Evolutionary conservation across 75 land plant genomes (phyloP).

Genomic region (Cunninghamia lanceolata): DNA sequence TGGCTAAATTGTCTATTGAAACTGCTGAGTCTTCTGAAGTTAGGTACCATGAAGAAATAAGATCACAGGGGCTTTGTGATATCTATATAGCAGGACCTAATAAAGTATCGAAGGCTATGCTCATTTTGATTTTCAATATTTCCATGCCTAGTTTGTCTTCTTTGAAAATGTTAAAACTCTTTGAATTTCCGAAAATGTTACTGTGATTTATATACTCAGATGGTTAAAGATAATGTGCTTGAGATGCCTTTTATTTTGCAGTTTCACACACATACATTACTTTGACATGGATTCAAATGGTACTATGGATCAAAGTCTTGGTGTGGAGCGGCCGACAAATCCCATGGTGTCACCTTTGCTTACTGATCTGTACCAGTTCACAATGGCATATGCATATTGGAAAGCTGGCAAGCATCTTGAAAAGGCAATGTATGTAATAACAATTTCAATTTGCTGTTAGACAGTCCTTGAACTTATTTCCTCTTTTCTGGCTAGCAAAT

Average conservation of each 20-base stretch:
- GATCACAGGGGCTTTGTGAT: neutral
- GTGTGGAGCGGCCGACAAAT: slow-evolving; percentile 57
- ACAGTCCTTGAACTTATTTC: neutral
- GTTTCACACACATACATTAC: neutral
- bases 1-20: neutral
- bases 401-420: slow-evolving; percentile 93
- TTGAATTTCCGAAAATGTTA: neutral
- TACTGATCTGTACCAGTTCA: slow-evolving; percentile 87
- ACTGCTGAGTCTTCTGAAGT: neutral
- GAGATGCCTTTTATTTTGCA: neutral
- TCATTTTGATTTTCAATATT: neutral
- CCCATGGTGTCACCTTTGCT: slow-evolving; percentile 90
- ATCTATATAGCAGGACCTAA: neutral
- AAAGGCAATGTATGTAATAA: slow-evolving; percentile 63
- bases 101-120: neutral
- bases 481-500: neutral
- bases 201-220: neutral
- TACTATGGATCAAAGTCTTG: neutral
- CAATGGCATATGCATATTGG: slow-evolving; percentile 99
- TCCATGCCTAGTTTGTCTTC: neutral
- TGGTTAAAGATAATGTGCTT: neutral
- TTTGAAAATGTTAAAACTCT: neutral
- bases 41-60: neutral
- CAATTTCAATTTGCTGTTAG: neutral
- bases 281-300: slow-evolving; percentile 14